phyloP scores from a whole-genome alignment of 2,329 filamentous ascomycete genomes.

The Xylariaceae sp. region DNA sequence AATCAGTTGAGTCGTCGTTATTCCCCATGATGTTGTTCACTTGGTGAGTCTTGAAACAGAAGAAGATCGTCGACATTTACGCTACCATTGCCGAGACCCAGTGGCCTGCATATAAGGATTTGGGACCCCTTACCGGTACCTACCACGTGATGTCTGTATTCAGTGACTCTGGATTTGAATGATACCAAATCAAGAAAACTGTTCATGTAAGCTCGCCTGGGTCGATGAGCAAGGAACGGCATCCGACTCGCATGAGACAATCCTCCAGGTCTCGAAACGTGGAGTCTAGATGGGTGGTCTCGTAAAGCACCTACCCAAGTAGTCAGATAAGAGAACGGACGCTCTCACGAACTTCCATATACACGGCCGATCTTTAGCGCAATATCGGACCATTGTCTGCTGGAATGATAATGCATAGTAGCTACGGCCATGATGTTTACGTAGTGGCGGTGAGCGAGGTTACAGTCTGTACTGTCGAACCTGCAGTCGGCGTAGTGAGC shows the following conservation, averaged over 20 bases:
- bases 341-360: background rate
- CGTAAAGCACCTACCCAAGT: background rate
- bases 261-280: conserved; percentile 4
- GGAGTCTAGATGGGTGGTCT: conserved; percentile 10
- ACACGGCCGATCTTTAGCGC: conserved; percentile 13
- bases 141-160: too few species aligned
- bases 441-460: conserved; percentile 22
- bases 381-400: conserved; percentile 10
- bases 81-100: background rate
- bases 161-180: too few species aligned
- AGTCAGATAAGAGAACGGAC: conserved; percentile 4
- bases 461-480: background rate
- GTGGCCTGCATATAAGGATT: too few species aligned
- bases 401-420: too few species aligned
- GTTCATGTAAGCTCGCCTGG: too few species aligned
- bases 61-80: conserved; percentile 1
- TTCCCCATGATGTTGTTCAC: background rate
- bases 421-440: conserved; percentile 4
- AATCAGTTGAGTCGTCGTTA: conserved; percentile 10
- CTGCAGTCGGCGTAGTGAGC: too few species aligned
- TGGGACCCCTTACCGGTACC: too few species aligned
- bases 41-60: background rate
- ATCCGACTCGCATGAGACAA: conserved; percentile 3
- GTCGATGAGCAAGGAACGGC: background rate
- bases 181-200: too few species aligned